Base-by-base conservation (phyloP, 208 protist species). In the Vickermania spadyakhi region DNA sequence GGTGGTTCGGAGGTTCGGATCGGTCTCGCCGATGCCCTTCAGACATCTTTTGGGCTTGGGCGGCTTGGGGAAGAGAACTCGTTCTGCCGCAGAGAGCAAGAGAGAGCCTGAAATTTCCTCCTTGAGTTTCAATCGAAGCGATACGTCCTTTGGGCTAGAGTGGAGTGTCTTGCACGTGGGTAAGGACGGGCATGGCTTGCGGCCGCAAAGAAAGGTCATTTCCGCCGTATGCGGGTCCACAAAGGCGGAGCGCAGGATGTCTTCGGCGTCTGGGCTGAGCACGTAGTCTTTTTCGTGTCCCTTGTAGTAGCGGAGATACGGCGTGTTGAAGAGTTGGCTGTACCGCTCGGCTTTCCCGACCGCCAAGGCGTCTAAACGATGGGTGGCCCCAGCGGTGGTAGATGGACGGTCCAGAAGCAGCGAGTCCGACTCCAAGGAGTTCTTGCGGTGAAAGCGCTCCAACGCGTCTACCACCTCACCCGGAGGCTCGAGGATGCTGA, bases 191-290 rank as follows among this genome's bases (percentile, higher is more conserved):
- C 30, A 52, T 18, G 67, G 67, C 3, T 66, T 45, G 1, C 60
- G 59, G 0, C 67, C 67, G 5, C 62, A 31, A 3, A 72, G 45
- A 36, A 62, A 50, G 0, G 67, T 67, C 36, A 56, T 51, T 28
- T 60, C 56, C 26, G 75, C 75, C 26, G 66, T 27, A 27, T 31
- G 27, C 0, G 56, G 65, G 25, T 72, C 11, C 22, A 70, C 41
- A n/a, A 77, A 81, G 54, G 67, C 75, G 23, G 50, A 51, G 3
- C 67, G 60, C 7, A 77, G 56, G 22, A 74, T 66, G 18, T 77
- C 75, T 27, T 56, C 22, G 31, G 65, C 75, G 66, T 69, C 30
- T 5, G 2, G 28, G 13, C 56, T 52, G 21, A 70, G 31, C 7
- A 64, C 2, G 25, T 25, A 3, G 5, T 26, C 18, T 50, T 56